Conservation (phyloP, 148 eudicot genomes). For the Rhododendron ferrugineum region DNA sequence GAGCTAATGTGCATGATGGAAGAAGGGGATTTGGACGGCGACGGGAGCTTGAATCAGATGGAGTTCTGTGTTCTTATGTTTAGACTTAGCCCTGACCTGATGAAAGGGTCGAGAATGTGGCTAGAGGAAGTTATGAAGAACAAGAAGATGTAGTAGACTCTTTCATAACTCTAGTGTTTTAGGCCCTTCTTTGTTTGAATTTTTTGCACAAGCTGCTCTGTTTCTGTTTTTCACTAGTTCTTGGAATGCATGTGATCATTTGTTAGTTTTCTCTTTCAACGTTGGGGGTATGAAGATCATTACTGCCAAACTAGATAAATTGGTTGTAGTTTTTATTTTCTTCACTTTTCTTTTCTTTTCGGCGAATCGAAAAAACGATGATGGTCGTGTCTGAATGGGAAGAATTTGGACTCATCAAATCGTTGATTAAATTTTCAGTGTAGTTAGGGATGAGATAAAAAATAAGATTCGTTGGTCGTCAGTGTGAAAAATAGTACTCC, state of each 20-base stretch:
- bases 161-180: background rate
- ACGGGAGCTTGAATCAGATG: slow-evolving; percentile 55
- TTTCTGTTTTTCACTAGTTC: background rate
- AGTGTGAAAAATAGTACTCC: no score
- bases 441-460: no score
- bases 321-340: background rate
- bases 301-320: background rate
- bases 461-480: no score
- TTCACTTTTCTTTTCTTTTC: background rate
- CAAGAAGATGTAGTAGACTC: background rate
- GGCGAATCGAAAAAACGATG: background rate
- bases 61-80: slow-evolving; percentile 76
- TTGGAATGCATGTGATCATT: background rate
- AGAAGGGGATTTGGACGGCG: slow-evolving; percentile 63
- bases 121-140: slow-evolving; percentile 23
- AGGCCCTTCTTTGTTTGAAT: background rate
- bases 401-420: background rate
- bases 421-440: no score
- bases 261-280: background rate
- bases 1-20: slow-evolving; percentile 41
- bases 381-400: background rate
- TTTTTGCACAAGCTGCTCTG: background rate
- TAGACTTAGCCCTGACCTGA: slow-evolving; percentile 58
- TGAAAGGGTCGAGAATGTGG: slow-evolving; percentile 38
- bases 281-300: background rate